These are phyloP conservation scores for Pythium brassicae DNA, from an alignment of 352 stramenopile species.

Conservation along the genomic window DNA sequence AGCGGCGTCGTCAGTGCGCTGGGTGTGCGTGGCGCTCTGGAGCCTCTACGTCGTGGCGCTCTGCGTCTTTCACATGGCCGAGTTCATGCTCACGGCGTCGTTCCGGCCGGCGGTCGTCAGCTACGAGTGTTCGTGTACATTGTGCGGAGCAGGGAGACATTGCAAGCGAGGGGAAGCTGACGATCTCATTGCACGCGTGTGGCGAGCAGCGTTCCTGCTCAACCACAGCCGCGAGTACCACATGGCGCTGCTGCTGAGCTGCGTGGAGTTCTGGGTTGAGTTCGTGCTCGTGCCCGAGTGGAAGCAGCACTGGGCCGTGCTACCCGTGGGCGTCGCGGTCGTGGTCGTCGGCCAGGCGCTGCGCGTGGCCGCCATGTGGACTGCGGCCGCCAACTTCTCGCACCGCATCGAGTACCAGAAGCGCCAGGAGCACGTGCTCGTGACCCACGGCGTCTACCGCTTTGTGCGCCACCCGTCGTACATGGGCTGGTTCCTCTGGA, in stretches of 20 bases:
- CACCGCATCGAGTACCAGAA: constrained; percentile 94
- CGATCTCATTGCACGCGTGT: background rate
- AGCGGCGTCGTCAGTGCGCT: constrained; percentile 20
- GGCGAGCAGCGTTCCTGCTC: constrained; percentile 71
- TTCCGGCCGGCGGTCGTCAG: constrained; percentile 74
- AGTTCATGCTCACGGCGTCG: constrained; percentile 79
- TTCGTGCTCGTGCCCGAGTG: constrained; percentile 65
- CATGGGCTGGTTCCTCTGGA: constrained; percentile 96
- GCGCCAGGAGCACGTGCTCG: constrained; percentile 90
- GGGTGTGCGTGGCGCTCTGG: constrained; percentile 64
- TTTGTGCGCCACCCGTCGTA: constrained; percentile 95
- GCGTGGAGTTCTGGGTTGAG: constrained; percentile 91
- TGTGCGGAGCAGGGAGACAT: too few relatives aligned
- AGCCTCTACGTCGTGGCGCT: constrained; percentile 71
- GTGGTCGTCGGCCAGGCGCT: constrained; percentile 86
- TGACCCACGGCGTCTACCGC: constrained; percentile 92
- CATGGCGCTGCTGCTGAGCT: constrained; percentile 73
- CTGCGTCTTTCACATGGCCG: constrained; percentile 79
- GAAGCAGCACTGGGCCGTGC: constrained; percentile 64
- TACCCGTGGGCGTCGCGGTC: constrained; percentile 56
- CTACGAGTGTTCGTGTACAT: constrained; percentile 75
- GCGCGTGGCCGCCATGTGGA: constrained; percentile 90
- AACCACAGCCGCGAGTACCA: constrained; percentile 91
- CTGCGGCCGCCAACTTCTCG: constrained; percentile 93
- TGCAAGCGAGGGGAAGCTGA: too few relatives aligned